Percentiles rank a stretch among this genome's conserved stretches.
Evolutionary conservation across 305 asterid species (phyloP).

Genomic region (Fraxinus velutina): DNA sequence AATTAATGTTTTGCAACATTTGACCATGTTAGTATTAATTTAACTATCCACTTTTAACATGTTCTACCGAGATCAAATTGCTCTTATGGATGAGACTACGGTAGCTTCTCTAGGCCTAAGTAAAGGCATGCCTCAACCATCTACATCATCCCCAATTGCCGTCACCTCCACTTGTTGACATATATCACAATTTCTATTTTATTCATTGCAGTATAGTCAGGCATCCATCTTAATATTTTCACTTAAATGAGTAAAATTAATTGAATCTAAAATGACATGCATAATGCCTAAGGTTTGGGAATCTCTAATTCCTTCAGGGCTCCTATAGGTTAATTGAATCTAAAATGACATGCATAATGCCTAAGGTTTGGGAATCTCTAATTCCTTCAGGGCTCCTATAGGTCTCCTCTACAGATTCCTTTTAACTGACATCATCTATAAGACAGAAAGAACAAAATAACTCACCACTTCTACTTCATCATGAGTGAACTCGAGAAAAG

Average conservation of each 20-base stretch:
- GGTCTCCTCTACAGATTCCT: not conserved
- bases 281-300: slow-evolving; percentile 1
- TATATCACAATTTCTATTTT: not conserved
- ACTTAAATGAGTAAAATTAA: not conserved
- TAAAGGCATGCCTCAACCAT: not conserved
- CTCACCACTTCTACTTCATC: slow-evolving; percentile 93
- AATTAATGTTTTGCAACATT: not conserved
- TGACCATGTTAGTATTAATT: not conserved
- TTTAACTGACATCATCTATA: slow-evolving; percentile 11
- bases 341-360: not conserved
- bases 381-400: not conserved
- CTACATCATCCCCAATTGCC: not conserved
- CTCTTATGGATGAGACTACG: not conserved
- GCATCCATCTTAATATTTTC: not conserved
- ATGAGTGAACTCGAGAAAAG: slow-evolving; percentile 90
- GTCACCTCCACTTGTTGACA: not conserved
- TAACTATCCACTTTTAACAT: not conserved
- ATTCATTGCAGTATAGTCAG: not conserved
- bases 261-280: not conserved
- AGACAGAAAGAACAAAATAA: slow-evolving; percentile 20
- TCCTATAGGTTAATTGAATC: not conserved
- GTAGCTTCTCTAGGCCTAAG: not conserved
- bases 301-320: slow-evolving; percentile 6
- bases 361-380: slow-evolving; percentile 6
- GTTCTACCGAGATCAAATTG: not conserved